phyloP scores from a whole-genome alignment of 805 yeast species.

The Lipomyces yamanashiensis region DNA sequence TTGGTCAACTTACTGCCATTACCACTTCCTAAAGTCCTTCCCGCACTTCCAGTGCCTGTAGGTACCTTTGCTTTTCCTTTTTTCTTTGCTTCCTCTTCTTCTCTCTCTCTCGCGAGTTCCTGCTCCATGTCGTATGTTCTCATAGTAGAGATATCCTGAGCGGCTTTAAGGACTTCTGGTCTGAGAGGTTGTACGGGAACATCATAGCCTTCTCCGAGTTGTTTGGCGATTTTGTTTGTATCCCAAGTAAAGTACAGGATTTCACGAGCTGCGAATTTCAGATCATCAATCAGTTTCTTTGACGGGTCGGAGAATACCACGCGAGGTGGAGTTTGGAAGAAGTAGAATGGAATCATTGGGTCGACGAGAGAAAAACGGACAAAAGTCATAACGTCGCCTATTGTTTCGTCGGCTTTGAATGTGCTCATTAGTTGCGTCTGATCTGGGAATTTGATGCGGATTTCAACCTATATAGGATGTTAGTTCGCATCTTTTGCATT shows the following conservation, averaged over 20 bases:
- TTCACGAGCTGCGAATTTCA: conserved; percentile 55
- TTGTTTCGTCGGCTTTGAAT: conserved; percentile 54
- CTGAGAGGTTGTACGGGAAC: conserved; percentile 26
- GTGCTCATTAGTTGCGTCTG: conserved; percentile 55
- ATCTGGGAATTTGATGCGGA: conserved; percentile 66
- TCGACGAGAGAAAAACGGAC: conserved; percentile 44
- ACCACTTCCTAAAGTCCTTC: conserved; percentile 19
- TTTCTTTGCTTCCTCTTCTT: conserved; percentile 18
- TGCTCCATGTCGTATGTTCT: conserved; percentile 18
- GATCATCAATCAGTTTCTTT: conserved; percentile 46
- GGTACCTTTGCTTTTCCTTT: conserved; percentile 13
- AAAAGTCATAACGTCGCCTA: conserved; percentile 45
- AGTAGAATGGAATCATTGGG: conserved; percentile 45
- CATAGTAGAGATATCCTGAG: conserved; percentile 30
- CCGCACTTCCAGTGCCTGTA: conserved; percentile 20
- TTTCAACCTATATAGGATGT: conserved; percentile 44
- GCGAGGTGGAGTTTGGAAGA: conserved; percentile 58
- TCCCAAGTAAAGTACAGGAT: conserved; percentile 49
- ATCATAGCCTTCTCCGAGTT: conserved; percentile 16
- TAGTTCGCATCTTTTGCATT: not conserved
- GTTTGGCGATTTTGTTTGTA: conserved; percentile 38
- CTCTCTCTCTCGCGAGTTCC: conserved; percentile 7
- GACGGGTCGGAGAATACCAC: conserved; percentile 44
- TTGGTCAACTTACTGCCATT: conserved; percentile 17
- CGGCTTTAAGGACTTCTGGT: conserved; percentile 26